A percentile compares a stretch with the other conserved stretches of the same genome.
phyloP scores from a whole-genome alignment of 805 yeast species.

The Teunomyces panamensis region DNA sequence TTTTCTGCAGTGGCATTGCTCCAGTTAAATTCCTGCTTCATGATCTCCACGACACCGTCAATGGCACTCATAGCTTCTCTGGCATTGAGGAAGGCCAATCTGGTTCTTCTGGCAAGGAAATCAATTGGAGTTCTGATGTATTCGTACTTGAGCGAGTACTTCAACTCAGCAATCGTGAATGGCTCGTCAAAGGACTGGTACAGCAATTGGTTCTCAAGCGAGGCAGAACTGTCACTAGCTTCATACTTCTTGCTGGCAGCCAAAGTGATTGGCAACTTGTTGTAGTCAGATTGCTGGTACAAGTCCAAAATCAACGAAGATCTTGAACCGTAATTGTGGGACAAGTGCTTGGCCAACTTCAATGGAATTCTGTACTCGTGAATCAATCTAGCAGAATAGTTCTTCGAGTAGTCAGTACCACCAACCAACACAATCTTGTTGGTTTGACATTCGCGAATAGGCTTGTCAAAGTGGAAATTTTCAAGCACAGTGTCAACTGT shows the following conservation, averaged over 20 bases:
- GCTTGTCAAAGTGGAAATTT: slow-evolving; percentile 36
- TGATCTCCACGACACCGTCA: slow-evolving; percentile 79
- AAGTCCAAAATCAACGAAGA: slow-evolving; percentile 68
- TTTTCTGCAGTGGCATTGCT: slow-evolving; percentile 51
- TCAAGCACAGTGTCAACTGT: slow-evolving; percentile 73
- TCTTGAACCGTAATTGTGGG: slow-evolving; percentile 86
- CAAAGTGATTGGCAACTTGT: slow-evolving; percentile 65
- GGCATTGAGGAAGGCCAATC: slow-evolving; percentile 89
- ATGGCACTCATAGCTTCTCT: slow-evolving; percentile 77
- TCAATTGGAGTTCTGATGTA: slow-evolving; percentile 86
- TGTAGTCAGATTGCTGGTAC: slow-evolving; percentile 51
- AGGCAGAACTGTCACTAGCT: slow-evolving; percentile 25
- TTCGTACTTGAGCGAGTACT: slow-evolving; percentile 78
- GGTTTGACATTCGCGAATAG: slow-evolving; percentile 49
- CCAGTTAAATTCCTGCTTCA: slow-evolving; percentile 83
- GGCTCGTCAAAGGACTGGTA: slow-evolving; percentile 67
- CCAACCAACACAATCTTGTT: slow-evolving; percentile 63
- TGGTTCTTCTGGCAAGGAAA: slow-evolving; percentile 87
- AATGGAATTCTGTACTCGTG: slow-evolving; percentile 75
- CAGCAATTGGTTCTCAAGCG: slow-evolving; percentile 36
- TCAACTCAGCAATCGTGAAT: slow-evolving; percentile 86
- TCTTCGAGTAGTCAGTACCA: slow-evolving; percentile 73
- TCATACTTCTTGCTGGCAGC: slow-evolving; percentile 36
- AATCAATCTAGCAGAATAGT: slow-evolving; percentile 73
- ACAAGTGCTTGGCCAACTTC: slow-evolving; percentile 74